Evolutionary conservation across 2,329 filamentous ascomycete genomes (phyloP).

Genomic region (Aspergillus melleus): DNA sequence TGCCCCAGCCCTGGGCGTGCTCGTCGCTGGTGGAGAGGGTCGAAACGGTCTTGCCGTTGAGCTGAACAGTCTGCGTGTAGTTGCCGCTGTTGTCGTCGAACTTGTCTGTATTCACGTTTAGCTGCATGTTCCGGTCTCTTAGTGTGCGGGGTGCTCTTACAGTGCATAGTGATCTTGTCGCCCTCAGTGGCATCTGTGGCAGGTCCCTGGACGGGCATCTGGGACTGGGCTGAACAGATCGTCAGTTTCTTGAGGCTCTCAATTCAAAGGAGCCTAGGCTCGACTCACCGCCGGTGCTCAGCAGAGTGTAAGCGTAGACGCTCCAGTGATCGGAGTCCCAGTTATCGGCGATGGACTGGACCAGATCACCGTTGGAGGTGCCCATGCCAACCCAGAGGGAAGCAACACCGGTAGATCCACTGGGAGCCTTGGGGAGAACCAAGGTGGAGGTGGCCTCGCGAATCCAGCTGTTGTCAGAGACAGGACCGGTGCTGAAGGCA

Average conservation of each 20-base stretch:
- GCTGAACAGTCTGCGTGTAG: constrained; percentile 42
- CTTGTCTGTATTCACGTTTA: constrained; percentile 27
- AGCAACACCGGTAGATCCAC: constrained; percentile 36
- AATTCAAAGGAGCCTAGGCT: no score
- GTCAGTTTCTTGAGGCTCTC: not conserved
- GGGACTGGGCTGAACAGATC: constrained; percentile 7
- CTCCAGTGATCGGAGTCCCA: constrained; percentile 38
- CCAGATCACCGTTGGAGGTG: constrained; percentile 48
- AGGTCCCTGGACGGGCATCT: constrained; percentile 36
- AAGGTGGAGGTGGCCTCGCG: constrained; percentile 47
- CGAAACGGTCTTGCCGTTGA: constrained; percentile 41
- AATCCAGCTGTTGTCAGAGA: constrained; percentile 43
- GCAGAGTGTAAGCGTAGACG: constrained; percentile 36
- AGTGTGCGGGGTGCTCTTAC: constrained; percentile 7
- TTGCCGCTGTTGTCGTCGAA: constrained; percentile 41
- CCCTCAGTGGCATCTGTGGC: constrained; percentile 24
- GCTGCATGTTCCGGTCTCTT: not conserved
- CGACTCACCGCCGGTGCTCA: constrained; percentile 17
- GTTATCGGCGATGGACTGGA: constrained; percentile 50
- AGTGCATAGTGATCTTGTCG: constrained; percentile 45
- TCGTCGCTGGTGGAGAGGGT: constrained; percentile 49
- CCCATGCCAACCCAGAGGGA: constrained; percentile 54
- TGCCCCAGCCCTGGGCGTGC: constrained; percentile 46
- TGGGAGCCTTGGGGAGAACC: constrained; percentile 42
- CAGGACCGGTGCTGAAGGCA: constrained; percentile 48